Percentiles rank a stretch among this genome's conserved stretches.
Evolutionary conservation across 2,329 filamentous ascomycete species (phyloP).

Genomic region (Lasiodiplodia sp.): DNA sequence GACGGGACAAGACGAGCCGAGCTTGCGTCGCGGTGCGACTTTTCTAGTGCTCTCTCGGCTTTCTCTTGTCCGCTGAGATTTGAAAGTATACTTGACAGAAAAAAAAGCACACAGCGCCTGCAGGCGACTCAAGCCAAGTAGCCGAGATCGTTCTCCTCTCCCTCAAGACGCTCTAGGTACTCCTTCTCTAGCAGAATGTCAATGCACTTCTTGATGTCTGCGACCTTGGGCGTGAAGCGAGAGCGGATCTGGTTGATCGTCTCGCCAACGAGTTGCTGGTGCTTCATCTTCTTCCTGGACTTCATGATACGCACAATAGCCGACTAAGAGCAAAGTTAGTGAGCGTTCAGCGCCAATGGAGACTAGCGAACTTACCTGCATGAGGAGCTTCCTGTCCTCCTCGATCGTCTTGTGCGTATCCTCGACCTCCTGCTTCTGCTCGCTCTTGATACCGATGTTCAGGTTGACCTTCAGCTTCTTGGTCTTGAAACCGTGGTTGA

Average conservation of each 20-base stretch:
- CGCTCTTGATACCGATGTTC: conserved; percentile 92
- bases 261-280: conserved; percentile 90
- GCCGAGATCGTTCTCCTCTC: conserved; percentile 78
- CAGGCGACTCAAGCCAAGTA: conserved; percentile 74
- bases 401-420: conserved; percentile 99
- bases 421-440: conserved; percentile 93
- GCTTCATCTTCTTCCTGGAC: conserved; percentile 98
- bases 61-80: not conserved
- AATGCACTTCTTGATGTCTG: conserved; percentile 99
- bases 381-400: conserved; percentile 93
- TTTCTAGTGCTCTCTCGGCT: not conserved
- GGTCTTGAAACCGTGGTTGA: conserved; percentile 96
- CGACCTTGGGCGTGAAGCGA: conserved; percentile 90
- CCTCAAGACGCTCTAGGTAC: conserved; percentile 93
- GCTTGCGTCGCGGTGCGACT: not conserved
- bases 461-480: conserved; percentile 98
- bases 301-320: conserved; percentile 99
- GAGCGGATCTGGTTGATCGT: conserved; percentile 94
- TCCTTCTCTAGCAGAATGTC: conserved; percentile 99
- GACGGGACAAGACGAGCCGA: not conserved
- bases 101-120: not conserved
- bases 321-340: conserved; percentile 68
- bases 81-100: not conserved
- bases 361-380: conserved; percentile 75
- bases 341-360: too few species aligned